A percentile compares a stretch with the other conserved stretches of the same genome.
phyloP scores from a whole-genome alignment of 768 basidiomycete genomes.

The Lyophyllum atratum region DNA sequence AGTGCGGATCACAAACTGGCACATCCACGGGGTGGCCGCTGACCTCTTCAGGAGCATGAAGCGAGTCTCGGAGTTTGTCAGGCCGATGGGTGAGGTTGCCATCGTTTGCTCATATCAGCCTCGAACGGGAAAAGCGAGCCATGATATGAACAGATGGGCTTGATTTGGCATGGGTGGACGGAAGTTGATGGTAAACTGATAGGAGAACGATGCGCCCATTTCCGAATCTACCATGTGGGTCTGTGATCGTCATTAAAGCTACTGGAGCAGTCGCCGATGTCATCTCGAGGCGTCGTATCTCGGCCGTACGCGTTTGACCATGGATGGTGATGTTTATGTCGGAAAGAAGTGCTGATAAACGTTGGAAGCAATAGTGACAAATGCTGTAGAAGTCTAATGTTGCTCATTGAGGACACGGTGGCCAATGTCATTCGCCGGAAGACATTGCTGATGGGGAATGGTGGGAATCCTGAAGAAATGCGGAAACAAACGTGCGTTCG shows the following conservation, averaged over 20 bases:
- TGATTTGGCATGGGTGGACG: conserved; percentile 5
- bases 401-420: conserved; percentile 2
- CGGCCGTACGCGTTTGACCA: conserved; percentile 2
- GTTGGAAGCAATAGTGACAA: conserved; percentile 2
- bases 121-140: not conserved
- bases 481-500: conserved; percentile 19
- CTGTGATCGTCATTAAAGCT: conserved; percentile 4
- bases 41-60: no score
- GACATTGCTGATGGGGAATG: conserved; percentile 7
- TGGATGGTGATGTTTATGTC: not conserved
- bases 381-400: not conserved
- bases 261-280: no score
- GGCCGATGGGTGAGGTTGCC: not conserved
- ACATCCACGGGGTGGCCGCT: no score
- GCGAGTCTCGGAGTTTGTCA: not conserved
- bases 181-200: not conserved
- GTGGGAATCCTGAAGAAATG: not conserved
- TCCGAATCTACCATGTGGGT: conserved; percentile 8
- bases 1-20: no score
- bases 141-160: conserved; percentile 2
- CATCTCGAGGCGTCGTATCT: not conserved
- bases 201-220: not conserved
- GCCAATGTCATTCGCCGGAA: conserved; percentile 7
- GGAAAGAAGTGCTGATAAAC: conserved; percentile 2
- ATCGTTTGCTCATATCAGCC: not conserved